phyloP scores from a whole-genome alignment of 2,329 filamentous ascomycete genomes.

The Intubia oerlemansii region DNA sequence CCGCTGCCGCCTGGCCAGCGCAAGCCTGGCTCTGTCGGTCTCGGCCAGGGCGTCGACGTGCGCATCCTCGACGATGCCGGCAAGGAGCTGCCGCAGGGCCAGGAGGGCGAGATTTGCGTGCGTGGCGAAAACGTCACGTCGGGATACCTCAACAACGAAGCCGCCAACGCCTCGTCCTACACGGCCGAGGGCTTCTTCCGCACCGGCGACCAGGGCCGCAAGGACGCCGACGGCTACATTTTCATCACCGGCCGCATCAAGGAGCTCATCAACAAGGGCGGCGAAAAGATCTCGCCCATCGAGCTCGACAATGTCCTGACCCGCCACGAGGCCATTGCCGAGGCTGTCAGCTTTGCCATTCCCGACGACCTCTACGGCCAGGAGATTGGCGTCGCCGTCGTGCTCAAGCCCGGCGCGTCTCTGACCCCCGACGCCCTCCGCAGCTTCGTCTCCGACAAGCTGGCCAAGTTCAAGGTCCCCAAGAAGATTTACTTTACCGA shows the following conservation, averaged over 20 bases:
- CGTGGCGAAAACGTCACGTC: constrained; percentile 64
- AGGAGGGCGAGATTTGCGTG: constrained; percentile 67
- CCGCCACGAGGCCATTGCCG: constrained; percentile 49
- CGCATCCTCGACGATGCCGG: constrained; percentile 53
- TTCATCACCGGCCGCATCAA: constrained; percentile 84
- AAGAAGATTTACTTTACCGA: constrained; percentile 74
- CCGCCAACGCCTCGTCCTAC: constrained; percentile 55
- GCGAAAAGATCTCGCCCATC: constrained; percentile 77
- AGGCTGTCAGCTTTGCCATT: constrained; percentile 69
- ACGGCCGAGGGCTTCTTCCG: constrained; percentile 63
- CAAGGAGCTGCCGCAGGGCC: constrained; percentile 43
- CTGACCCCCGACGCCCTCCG: constrained; percentile 39
- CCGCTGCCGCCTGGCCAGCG: constrained; percentile 49
- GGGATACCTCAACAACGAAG: constrained; percentile 66
- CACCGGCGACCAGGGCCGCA: constrained; percentile 69
- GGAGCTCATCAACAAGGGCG: constrained; percentile 79
- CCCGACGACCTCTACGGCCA: constrained; percentile 69
- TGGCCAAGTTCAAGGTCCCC: constrained; percentile 71
- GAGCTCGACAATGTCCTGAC: constrained; percentile 68
- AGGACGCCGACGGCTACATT: constrained; percentile 61
- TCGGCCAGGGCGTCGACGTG: constrained; percentile 68
- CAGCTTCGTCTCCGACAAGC: constrained; percentile 43
- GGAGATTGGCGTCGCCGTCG: constrained; percentile 57
- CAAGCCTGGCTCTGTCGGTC: constrained; percentile 61
- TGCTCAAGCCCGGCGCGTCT: constrained; percentile 42